Evolutionary conservation across 129 eudicot genomes (phyloP).

Genomic region (Logfia minima): DNA sequence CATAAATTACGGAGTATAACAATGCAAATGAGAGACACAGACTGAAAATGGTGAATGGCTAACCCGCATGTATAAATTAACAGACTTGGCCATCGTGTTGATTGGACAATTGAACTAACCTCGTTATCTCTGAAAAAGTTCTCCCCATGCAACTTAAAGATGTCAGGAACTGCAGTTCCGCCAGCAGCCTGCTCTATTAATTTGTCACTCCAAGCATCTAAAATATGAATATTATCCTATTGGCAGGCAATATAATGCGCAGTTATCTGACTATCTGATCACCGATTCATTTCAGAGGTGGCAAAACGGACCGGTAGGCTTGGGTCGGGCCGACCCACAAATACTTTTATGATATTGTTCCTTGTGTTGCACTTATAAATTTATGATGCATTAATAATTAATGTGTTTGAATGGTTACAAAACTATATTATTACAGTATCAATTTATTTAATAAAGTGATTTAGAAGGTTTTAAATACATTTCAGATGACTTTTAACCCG

Average conservation of each 20-base stretch:
- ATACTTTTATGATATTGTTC: no score
- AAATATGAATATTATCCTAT: slow-evolving; percentile 16
- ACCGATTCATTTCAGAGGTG: not conserved
- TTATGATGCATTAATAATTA: no score
- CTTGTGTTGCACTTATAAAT: no score
- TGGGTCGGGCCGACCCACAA: not conserved
- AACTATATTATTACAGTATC: no score
- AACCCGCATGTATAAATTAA: not conserved
- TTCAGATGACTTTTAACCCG: no score
- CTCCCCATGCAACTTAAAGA: slow-evolving; percentile 80
- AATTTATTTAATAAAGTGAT: no score
- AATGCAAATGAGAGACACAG: no score
- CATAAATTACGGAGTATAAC: no score
- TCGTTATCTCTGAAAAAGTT: slow-evolving; percentile 78
- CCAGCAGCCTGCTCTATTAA: slow-evolving; percentile 74
- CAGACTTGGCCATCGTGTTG: not conserved
- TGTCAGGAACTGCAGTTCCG: slow-evolving; percentile 75
- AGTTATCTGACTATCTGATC: not conserved
- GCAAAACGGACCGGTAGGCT: no score
- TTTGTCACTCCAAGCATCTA: slow-evolving; percentile 60
- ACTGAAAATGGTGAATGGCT: not conserved
- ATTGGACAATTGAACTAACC: slow-evolving; percentile 43
- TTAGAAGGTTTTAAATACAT: no score
- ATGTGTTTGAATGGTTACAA: no score
- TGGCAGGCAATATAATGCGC: slow-evolving; percentile 15